Evolutionary conservation across 108 stramenopile species (phyloP).

Genomic region (Cyclotella kingstonii): DNA sequence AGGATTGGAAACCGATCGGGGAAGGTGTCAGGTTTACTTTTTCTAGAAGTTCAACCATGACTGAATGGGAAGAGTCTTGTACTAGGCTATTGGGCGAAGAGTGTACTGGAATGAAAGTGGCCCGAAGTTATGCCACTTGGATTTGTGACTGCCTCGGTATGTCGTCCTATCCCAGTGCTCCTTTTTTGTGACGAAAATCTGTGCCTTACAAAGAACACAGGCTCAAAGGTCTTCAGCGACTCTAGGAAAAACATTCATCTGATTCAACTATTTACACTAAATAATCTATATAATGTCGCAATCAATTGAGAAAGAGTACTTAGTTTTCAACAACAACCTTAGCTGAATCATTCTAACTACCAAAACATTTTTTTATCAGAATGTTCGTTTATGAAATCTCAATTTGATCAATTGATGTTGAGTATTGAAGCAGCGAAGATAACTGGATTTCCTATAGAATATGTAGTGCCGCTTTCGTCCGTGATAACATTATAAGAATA

Average conservation of each 20-base stretch:
- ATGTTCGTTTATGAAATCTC: too few relatives aligned
- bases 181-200: neutral
- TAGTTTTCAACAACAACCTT: too few relatives aligned
- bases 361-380: too few relatives aligned
- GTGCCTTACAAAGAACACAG: neutral
- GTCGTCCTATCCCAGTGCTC: constrained; percentile 3
- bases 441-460: too few relatives aligned
- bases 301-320: too few relatives aligned
- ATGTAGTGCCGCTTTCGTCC: too few relatives aligned
- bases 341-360: too few relatives aligned
- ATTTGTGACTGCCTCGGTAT: constrained; percentile 18
- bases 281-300: too few relatives aligned
- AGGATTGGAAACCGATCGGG: constrained; percentile 2
- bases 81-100: constrained; percentile 7
- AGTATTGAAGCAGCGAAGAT: too few relatives aligned
- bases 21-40: constrained; percentile 16
- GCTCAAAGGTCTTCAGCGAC: neutral
- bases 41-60: neutral
- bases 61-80: constrained; percentile 5
- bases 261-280: constrained; percentile 13
- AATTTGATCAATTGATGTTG: too few relatives aligned
- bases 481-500: too few relatives aligned
- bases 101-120: constrained; percentile 7
- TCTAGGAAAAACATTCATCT: neutral
- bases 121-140: constrained; percentile 13